phyloP scores from a whole-genome alignment of 352 stramenopile genomes.

The Pythium rishiriense region DNA sequence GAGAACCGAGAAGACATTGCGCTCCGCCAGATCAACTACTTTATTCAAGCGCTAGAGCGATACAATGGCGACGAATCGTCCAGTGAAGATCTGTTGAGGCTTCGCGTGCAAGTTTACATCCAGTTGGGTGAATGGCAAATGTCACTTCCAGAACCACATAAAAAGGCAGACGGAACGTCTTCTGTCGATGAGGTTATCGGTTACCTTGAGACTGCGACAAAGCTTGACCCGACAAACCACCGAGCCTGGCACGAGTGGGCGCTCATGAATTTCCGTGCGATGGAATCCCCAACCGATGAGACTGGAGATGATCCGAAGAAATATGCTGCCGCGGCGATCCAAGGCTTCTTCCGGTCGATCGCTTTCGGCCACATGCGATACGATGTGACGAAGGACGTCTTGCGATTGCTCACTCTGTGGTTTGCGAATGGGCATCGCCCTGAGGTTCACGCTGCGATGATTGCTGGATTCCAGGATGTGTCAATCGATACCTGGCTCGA shows the following conservation, averaged over 20 bases:
- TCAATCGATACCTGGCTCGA: constrained; percentile 98
- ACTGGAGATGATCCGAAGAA: constrained; percentile 51
- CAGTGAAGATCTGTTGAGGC: constrained; percentile 63
- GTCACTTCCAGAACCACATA: constrained; percentile 66
- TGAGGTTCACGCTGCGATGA: constrained; percentile 87
- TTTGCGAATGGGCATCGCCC: constrained; percentile 96
- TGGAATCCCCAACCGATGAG: constrained; percentile 67
- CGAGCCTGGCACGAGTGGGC: constrained; percentile 99
- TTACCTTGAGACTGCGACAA: constrained; percentile 80
- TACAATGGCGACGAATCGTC: constrained; percentile 49
- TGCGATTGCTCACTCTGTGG: constrained; percentile 98
- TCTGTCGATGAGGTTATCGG: constrained; percentile 68
- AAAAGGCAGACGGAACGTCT: constrained; percentile 66
- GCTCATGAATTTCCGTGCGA: constrained; percentile 95
- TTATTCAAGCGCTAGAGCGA: constrained; percentile 81
- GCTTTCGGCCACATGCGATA: constrained; percentile 94
- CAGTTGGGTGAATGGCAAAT: constrained; percentile 87
- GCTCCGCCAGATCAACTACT: constrained; percentile 81
- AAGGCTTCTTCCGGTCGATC: constrained; percentile 98
- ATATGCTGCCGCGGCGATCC: constrained; percentile 93
- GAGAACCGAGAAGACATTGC: constrained; percentile 83
- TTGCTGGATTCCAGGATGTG: constrained; percentile 90
- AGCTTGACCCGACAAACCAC: constrained; percentile 91
- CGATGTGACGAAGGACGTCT: constrained; percentile 95
- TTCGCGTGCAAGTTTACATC: constrained; percentile 87